These are phyloP conservation scores for Penicillium longicatenatum DNA, from an alignment of 495 filamentous ascomycete species.

Conservation along the genomic window DNA sequence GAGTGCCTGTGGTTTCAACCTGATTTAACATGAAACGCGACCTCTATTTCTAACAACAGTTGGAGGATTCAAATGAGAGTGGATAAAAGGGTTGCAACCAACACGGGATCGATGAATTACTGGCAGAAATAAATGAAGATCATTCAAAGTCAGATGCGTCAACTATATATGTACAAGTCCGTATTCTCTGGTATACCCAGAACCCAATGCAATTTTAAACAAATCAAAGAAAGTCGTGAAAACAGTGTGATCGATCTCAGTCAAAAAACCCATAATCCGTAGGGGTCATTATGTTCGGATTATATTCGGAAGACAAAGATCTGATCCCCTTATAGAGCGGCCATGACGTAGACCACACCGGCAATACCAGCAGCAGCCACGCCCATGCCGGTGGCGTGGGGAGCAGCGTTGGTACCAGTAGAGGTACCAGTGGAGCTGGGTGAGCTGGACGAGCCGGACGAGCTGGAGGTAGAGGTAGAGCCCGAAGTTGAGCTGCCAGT, in stretches of 20 bases:
- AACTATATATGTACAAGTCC: neutral
- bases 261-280: neutral
- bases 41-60: no score
- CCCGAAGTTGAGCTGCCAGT: slow-evolving; percentile 8
- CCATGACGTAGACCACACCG: slow-evolving; percentile 43
- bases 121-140: neutral
- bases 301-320: no score
- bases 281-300: slow-evolving; percentile 2
- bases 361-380: slow-evolving; percentile 27
- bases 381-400: slow-evolving; percentile 23
- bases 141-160: neutral
- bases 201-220: slow-evolving; percentile 1
- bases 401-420: slow-evolving; percentile 12
- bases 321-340: slow-evolving; percentile 32
- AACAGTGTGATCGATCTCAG: slow-evolving; percentile 4
- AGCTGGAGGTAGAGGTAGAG: slow-evolving; percentile 18
- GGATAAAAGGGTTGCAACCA: neutral
- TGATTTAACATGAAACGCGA: neutral
- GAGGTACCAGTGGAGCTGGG: slow-evolving; percentile 20
- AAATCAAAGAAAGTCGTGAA: slow-evolving; percentile 24
- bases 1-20: no score
- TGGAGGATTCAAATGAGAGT: no score
- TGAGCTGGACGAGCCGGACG: slow-evolving; percentile 8
- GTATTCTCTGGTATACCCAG: neutral
- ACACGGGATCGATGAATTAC: neutral